Evolutionary conservation across 2,329 filamentous ascomycete genomes (phyloP).

Genomic region (Hypoxylon sp.): DNA sequence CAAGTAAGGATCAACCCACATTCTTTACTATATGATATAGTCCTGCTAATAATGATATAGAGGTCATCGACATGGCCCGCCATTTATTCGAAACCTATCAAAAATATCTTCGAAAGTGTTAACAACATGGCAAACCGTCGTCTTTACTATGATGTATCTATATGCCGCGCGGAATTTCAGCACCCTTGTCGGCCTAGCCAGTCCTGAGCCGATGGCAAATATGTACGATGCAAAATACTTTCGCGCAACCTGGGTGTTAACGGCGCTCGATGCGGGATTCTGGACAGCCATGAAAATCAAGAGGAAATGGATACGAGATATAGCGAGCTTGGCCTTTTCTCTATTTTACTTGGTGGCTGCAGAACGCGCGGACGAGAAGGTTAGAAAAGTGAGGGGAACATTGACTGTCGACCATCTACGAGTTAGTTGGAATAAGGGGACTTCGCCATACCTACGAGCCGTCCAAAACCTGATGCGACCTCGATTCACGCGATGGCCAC

Average conservation of each 20-base stretch:
- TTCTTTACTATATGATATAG: slow-evolving; percentile 23
- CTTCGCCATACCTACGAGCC: slow-evolving; percentile 82
- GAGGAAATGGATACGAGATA: slow-evolving; percentile 78
- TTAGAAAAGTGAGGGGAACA: slow-evolving; percentile 84
- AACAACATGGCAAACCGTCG: slow-evolving; percentile 88
- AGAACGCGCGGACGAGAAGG: slow-evolving; percentile 95
- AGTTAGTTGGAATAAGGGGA: slow-evolving; percentile 95
- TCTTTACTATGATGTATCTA: slow-evolving; percentile 87
- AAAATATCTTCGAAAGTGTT: slow-evolving; percentile 73
- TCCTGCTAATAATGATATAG: slow-evolving; percentile 54
- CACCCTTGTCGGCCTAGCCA: slow-evolving; percentile 88
- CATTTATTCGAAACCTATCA: slow-evolving; percentile 75
- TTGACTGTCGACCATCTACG: slow-evolving; percentile 91
- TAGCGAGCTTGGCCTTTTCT: slow-evolving; percentile 84
- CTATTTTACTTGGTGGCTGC: slow-evolving; percentile 92
- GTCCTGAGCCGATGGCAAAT: slow-evolving; percentile 91
- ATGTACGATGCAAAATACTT: slow-evolving; percentile 94
- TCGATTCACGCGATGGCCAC: slow-evolving; percentile 80
- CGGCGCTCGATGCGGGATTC: slow-evolving; percentile 93
- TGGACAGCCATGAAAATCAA: slow-evolving; percentile 97
- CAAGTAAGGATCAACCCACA: slow-evolving; percentile 69
- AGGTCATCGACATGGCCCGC: slow-evolving; percentile 89
- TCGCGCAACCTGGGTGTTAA: slow-evolving; percentile 95
- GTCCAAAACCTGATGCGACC: slow-evolving; percentile 78
- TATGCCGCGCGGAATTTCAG: slow-evolving; percentile 94